These are phyloP conservation scores for Fragilaria radians DNA, from an alignment of 108 stramenopile species.

Conservation along the genomic window DNA sequence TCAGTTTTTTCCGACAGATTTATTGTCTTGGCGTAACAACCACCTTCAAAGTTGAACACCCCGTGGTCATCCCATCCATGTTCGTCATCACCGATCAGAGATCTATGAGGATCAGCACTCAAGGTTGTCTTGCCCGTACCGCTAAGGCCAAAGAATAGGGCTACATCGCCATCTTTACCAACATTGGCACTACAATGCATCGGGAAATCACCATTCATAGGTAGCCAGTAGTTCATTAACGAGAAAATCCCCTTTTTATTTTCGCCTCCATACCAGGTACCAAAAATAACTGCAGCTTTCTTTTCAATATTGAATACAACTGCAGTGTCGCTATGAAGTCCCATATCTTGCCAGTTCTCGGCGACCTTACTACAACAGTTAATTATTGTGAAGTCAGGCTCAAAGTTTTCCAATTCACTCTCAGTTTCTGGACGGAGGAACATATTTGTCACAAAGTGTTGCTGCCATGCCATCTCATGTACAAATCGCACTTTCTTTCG, in stretches of 20 bases:
- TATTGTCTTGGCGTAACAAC: slow-evolving; percentile 99
- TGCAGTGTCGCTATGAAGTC: slow-evolving; percentile 90
- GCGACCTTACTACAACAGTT: slow-evolving; percentile 91
- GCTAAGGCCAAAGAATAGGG: slow-evolving; percentile 92
- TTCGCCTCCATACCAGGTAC: slow-evolving; percentile 98
- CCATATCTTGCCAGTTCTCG: slow-evolving; percentile 86
- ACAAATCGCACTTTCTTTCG: slow-evolving; percentile 92
- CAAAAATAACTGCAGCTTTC: slow-evolving; percentile 90
- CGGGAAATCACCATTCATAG: slow-evolving; percentile 84
- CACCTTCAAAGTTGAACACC: slow-evolving; percentile 98
- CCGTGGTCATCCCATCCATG: slow-evolving; percentile 98
- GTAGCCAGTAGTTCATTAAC: slow-evolving; percentile 98
- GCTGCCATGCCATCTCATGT: slow-evolving; percentile 98
- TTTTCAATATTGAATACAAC: slow-evolving; percentile 96
- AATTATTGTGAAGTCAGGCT: slow-evolving; percentile 95
- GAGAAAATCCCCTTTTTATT: slow-evolving; percentile 99
- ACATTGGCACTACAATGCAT: slow-evolving; percentile 99
- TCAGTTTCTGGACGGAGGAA: slow-evolving; percentile 87
- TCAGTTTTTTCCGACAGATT: slow-evolving; percentile 90
- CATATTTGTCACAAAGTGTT: slow-evolving; percentile 95
- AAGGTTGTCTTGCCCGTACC: slow-evolving; percentile 98
- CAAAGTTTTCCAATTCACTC: slow-evolving; percentile 70
- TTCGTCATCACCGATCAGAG: slow-evolving; percentile 94
- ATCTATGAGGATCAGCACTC: slow-evolving; percentile 91
- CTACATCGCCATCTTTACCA: slow-evolving; percentile 81